Evolutionary conservation across 768 basidiomycete species (phyloP).

Genomic region (Phanerochaete carnosa): DNA sequence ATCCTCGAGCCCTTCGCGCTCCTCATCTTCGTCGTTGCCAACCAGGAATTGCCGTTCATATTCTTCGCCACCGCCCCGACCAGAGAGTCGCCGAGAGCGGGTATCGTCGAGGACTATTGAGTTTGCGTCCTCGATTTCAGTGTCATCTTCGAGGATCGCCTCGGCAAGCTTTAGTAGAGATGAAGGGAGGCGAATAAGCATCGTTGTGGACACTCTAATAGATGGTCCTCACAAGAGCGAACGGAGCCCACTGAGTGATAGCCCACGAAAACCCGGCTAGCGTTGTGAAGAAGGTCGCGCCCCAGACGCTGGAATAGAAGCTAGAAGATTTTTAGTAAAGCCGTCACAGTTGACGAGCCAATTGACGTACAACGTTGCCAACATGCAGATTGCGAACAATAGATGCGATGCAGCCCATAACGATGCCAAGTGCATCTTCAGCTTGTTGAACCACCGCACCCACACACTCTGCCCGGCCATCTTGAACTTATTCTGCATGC

Average conservation of each 20-base stretch:
- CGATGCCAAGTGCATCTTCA: conserved; percentile 60
- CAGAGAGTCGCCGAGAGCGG: conserved; percentile 21
- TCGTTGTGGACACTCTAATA: no score
- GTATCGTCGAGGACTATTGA: conserved; percentile 40
- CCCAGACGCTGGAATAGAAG: conserved; percentile 63
- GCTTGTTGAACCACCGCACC: conserved; percentile 28
- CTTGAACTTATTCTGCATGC: conserved; percentile 15
- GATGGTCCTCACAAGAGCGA: conserved; percentile 62
- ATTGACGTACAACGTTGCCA: conserved; percentile 72
- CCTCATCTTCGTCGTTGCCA: conserved; percentile 23
- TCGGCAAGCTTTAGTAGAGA: conserved; percentile 56
- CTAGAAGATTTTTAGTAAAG: conserved; percentile 33
- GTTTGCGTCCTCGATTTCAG: conserved; percentile 28
- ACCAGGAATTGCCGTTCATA: conserved; percentile 29
- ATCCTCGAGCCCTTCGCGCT: conserved; percentile 20
- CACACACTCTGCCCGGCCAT: conserved; percentile 11
- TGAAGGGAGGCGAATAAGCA: background rate
- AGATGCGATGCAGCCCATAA: conserved; percentile 80
- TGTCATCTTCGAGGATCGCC: conserved; percentile 73
- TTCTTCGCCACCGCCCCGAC: conserved; percentile 14
- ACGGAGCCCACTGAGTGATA: conserved; percentile 90
- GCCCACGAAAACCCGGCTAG: conserved; percentile 92
- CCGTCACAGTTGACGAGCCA: background rate
- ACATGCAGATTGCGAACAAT: conserved; percentile 74
- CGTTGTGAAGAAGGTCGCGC: conserved; percentile 74